phyloP scores from a whole-genome alignment of 208 protist genomes.

The Acanthamoeba castellanii region DNA sequence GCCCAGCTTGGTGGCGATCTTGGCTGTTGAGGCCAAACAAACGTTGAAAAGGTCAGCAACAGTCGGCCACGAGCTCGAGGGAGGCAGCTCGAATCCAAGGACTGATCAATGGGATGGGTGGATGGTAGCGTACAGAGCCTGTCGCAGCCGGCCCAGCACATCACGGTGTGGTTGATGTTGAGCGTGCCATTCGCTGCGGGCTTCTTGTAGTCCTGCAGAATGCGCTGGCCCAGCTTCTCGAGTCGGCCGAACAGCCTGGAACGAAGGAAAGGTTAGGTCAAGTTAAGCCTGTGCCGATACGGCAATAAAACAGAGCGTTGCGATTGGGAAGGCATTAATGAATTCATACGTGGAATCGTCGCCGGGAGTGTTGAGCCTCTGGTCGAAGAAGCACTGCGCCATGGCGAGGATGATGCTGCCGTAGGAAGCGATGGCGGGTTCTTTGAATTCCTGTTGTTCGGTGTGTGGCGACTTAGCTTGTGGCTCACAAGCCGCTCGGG shows the following conservation, averaged over 20 bases:
- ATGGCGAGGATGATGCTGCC: slow-evolving; percentile 84
- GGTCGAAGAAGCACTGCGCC: slow-evolving; percentile 87
- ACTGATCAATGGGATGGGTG: neutral
- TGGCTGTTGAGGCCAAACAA: neutral
- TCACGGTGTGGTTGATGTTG: slow-evolving; percentile 78
- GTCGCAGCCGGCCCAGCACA: slow-evolving; percentile 87
- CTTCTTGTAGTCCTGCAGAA: slow-evolving; percentile 55
- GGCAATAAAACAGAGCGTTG: neutral
- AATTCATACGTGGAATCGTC: slow-evolving; percentile 44
- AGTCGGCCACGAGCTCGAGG: neutral
- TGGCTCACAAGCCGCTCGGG: neutral
- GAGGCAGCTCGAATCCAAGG: too few relatives aligned
- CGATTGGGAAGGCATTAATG: neutral
- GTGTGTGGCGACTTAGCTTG: neutral
- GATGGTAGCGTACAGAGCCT: slow-evolving; percentile 69
- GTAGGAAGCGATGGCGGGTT: slow-evolving; percentile 78
- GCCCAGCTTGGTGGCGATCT: slow-evolving; percentile 81
- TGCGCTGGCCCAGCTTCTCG: slow-evolving; percentile 83
- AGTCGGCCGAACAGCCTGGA: slow-evolving; percentile 71
- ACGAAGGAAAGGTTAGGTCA: neutral
- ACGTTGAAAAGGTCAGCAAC: neutral
- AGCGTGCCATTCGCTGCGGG: slow-evolving; percentile 16
- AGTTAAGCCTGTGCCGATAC: neutral
- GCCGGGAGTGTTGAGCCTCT: slow-evolving; percentile 44
- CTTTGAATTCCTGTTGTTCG: slow-evolving; percentile 74